Evolutionary conservation across 306 rosid species (phyloP), one percentile per base, ranked within the genome.

Genomic region (Castanospermum australe): DNA sequence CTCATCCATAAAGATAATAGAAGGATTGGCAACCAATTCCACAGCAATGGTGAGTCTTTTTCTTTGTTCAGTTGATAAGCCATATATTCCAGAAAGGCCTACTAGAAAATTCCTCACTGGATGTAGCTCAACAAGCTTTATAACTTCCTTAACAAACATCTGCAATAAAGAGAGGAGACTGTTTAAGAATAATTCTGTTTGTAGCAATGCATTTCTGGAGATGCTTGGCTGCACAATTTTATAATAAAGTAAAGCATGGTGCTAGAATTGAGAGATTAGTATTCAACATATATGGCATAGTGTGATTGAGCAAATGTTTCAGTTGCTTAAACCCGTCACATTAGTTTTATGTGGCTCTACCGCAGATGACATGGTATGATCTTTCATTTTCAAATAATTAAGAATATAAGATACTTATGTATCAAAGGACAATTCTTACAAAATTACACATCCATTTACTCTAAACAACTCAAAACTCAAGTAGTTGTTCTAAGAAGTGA

Each of bases 1-100:
- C 79, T 88, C 91, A 72, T 88, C 91, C 91, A 85, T 85, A 75
- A 88, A 88, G 73, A 88, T 85, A 71, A 88, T 81, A 18, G 91
- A 88, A 76, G 89, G 91, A 66, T 85, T 88, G 55, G 89, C 89
- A 39, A 88, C 89, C 81, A 88, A 52, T 72, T 88, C 89, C 24
- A 85, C 89, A 0, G 89, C 89, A 21, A 88, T 83, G 30, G 89
- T 88, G 67, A 88, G 89, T 70, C 91, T 85, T 81, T 88, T 85
- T 78, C 89, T 85, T 42, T 88, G 88, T 72, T 85, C 89, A 38
- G 84, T 88, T 44, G 89, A 88, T 52, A 85, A 74, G 45, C 89
- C 89, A 66, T 83, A 38, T 30, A 83, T 51, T 65, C 89, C 91
- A 25, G 91, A 88, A 83, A 83, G 88, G n/a, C 91, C 89, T 44